Conservation (phyloP, 768 basidiomycete genomes). For the Boletus vinaceobasis region DNA sequence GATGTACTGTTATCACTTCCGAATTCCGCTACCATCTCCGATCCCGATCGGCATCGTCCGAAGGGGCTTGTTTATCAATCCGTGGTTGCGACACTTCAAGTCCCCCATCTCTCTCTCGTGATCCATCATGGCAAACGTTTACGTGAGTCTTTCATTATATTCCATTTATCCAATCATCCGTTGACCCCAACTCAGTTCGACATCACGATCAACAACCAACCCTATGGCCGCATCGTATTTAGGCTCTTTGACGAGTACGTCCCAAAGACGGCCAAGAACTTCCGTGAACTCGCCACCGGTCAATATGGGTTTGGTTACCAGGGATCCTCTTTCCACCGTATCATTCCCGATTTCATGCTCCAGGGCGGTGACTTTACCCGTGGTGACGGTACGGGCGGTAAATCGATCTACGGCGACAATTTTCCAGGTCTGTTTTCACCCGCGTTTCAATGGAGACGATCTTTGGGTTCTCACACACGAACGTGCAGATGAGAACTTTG, state of each 20-base stretch:
- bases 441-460: too few species aligned
- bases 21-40: slow-evolving; percentile 4
- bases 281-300: slow-evolving; percentile 83
- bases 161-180: too few species aligned
- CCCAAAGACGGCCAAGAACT: slow-evolving; percentile 75
- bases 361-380: slow-evolving; percentile 87
- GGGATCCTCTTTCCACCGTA: slow-evolving; percentile 69
- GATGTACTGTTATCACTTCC: neutral
- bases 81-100: neutral
- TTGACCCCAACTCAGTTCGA: slow-evolving; percentile 51
- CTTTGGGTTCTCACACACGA: slow-evolving; percentile 11
- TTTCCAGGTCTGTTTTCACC: slow-evolving; percentile 46
- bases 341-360: slow-evolving; percentile 84
- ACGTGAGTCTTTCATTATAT: neutral
- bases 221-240: slow-evolving; percentile 67
- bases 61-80: neutral
- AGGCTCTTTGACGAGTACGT: slow-evolving; percentile 79
- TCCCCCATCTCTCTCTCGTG: neutral
- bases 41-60: slow-evolving; percentile 11
- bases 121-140: slow-evolving; percentile 23
- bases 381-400: slow-evolving; percentile 71
- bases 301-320: slow-evolving; percentile 70
- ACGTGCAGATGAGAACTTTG: slow-evolving; percentile 76
- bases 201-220: slow-evolving; percentile 43
- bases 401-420: slow-evolving; percentile 71